Base-by-base conservation (phyloP, 805 yeast genomes). In the Ogataea paradorogensis region DNA sequence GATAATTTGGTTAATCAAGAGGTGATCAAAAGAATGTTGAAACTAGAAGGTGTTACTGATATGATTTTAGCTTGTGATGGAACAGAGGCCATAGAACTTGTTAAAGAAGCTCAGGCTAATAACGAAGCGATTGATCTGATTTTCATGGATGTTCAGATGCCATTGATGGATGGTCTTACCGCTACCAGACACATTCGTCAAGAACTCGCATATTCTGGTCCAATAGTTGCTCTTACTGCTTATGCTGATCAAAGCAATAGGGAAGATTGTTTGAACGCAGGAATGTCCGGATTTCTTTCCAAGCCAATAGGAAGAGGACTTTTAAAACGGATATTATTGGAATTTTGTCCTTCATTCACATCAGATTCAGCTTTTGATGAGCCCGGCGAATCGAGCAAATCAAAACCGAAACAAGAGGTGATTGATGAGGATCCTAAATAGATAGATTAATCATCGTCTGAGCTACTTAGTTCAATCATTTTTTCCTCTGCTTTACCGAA, bases 81-180 rank as follows among this genome's bases (percentile, higher is more conserved):
- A 14, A 78, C 78, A 25, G 96, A 90, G 46, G 97, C 97, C 0
- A 77, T 90, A 27, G 81, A 79, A 9, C 66, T 73, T 35, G 80
- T 88, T 2, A 70, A 75, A 45, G 71, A 70, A 24, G 65, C 80
- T 1, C 52, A 65, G 18, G 70, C 61, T 2, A 53, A 61, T 2
- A 62, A 62, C 11, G 66, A 66, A 8, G 53, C 59, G 11, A 88
- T 71, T 58, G 91, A 87, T 58, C 63, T 91, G 38, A 78, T 93
- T 2, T 86, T 91, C 57, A 91, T 91, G 99, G 99, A 91, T 62
- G 95, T 91, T 36, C 97, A 91, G 63, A 91, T 90, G 98, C 98
- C 98, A 4, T 82, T 78, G 53, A 71, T 89, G 50, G 97, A 91
- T 59, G 99, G 99, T 3, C 65, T 90, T 22, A 69, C 79, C 18